Conservation (phyloP, 148 eudicot genomes). For the Arbutus unedo region DNA sequence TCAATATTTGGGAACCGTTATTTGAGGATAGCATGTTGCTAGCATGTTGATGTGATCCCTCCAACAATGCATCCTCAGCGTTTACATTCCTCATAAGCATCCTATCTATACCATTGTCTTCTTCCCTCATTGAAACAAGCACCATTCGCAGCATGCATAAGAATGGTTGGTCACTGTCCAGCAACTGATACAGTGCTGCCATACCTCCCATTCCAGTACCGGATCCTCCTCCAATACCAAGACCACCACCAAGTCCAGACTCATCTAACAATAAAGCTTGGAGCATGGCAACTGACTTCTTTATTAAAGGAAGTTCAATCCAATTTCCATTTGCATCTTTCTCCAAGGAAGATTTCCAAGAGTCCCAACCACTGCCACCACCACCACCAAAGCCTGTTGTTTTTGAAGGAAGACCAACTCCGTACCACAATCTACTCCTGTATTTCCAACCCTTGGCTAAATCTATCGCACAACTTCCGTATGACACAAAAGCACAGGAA, state of each 20-base stretch:
- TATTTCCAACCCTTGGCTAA: slow-evolving; percentile 92
- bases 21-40: slow-evolving; percentile 38
- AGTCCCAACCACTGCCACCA: slow-evolving; percentile 95
- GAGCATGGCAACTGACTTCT: slow-evolving; percentile 88
- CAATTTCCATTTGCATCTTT: slow-evolving; percentile 79
- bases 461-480: slow-evolving; percentile 85
- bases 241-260: slow-evolving; percentile 97
- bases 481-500: slow-evolving; percentile 92
- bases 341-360: slow-evolving; percentile 82
- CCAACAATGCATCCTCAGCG: slow-evolving; percentile 44
- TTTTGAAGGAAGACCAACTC: slow-evolving; percentile 68
- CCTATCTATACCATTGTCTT: slow-evolving; percentile 74
- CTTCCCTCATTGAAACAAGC: slow-evolving; percentile 92
- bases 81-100: slow-evolving; percentile 56
- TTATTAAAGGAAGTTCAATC: slow-evolving; percentile 86
- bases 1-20: slow-evolving; percentile 38
- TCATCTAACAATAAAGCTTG: slow-evolving; percentile 94
- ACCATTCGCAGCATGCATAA: slow-evolving; percentile 99
- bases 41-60: slow-evolving; percentile 41
- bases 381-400: slow-evolving; percentile 72
- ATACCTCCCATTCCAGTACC: slow-evolving; percentile 99
- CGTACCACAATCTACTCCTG: slow-evolving; percentile 92
- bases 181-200: slow-evolving; percentile 87
- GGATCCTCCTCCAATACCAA: slow-evolving; percentile 98
- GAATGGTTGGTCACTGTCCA: slow-evolving; percentile 99